These are phyloP conservation scores for Alternaria hordeiaustralica DNA, from an alignment of 2,329 filamentous ascomycete genomes.

Conservation along the genomic window DNA sequence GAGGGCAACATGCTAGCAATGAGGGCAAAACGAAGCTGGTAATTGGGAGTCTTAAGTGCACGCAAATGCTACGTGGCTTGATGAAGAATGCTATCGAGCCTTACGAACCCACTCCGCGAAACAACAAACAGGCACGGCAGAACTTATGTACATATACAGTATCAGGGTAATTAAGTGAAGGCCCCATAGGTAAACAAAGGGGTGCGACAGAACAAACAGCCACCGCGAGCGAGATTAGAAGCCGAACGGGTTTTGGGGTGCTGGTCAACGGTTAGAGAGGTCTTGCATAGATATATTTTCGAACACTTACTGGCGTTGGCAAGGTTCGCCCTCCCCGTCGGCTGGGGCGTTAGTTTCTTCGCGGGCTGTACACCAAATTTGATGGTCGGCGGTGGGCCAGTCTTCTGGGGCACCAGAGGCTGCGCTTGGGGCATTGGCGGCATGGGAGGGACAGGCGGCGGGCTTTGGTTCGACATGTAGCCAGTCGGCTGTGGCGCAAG, in stretches of 20 bases:
- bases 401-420: conserved; percentile 77
- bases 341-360: conserved; percentile 82
- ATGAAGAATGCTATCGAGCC: neutral
- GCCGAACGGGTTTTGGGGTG: conserved; percentile 73
- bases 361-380: conserved; percentile 80
- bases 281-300: neutral
- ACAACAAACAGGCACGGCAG: neutral
- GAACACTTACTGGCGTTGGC: conserved; percentile 90
- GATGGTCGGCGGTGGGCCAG: conserved; percentile 84
- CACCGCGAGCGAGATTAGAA: conserved; percentile 56
- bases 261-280: conserved; percentile 53
- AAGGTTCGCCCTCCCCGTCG: conserved; percentile 91
- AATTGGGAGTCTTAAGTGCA: neutral
- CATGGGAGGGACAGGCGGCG: conserved; percentile 65
- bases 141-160: conserved; percentile 20
- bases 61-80: neutral
- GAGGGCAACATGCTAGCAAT: neutral
- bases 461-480: conserved; percentile 55
- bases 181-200: neutral
- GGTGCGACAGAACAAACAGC: neutral
- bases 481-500: conserved; percentile 63
- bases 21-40: neutral
- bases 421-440: conserved; percentile 64
- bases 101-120: neutral
- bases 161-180: neutral